Evolutionary conservation across 768 basidiomycete genomes (phyloP).

Genomic region (Serendipita sp.): DNA sequence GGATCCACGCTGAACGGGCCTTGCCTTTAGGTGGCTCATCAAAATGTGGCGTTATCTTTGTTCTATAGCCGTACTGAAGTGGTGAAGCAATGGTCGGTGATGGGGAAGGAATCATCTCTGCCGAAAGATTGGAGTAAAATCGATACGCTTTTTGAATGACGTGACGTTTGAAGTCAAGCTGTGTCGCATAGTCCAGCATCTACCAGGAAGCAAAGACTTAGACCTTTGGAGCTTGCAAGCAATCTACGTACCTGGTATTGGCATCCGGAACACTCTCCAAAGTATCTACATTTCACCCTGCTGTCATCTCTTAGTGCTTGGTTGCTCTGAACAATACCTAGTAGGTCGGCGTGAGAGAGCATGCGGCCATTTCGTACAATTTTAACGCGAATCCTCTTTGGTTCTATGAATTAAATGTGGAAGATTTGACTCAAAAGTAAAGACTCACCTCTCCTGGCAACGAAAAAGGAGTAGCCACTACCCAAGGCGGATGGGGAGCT

Average conservation of each 20-base stretch:
- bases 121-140: slow-evolving; percentile 52
- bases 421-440: neutral
- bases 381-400: slow-evolving; percentile 41
- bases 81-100: slow-evolving; percentile 73
- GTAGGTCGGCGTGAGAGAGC: slow-evolving; percentile 60
- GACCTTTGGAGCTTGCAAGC: neutral
- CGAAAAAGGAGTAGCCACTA: slow-evolving; percentile 65
- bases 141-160: slow-evolving; percentile 74
- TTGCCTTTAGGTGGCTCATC: slow-evolving; percentile 47
- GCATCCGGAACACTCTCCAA: slow-evolving; percentile 80
- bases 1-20: slow-evolving; percentile 31
- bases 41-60: slow-evolving; percentile 96
- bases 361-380: slow-evolving; percentile 56
- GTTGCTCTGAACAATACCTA: slow-evolving; percentile 52
- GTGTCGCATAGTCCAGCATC: slow-evolving; percentile 79
- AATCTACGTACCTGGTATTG: slow-evolving; percentile 61
- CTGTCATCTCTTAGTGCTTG: slow-evolving; percentile 44
- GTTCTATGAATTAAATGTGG: neutral
- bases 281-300: slow-evolving; percentile 67
- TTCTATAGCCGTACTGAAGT: slow-evolving; percentile 79
- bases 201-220: slow-evolving; percentile 19
- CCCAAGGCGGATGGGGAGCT: slow-evolving; percentile 46
- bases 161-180: slow-evolving; percentile 72
- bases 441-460: slow-evolving; percentile 53
- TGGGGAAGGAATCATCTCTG: slow-evolving; percentile 44